Conservation (phyloP, 2,329 filamentous ascomycete species). For the Colletotrichum lupini region DNA sequence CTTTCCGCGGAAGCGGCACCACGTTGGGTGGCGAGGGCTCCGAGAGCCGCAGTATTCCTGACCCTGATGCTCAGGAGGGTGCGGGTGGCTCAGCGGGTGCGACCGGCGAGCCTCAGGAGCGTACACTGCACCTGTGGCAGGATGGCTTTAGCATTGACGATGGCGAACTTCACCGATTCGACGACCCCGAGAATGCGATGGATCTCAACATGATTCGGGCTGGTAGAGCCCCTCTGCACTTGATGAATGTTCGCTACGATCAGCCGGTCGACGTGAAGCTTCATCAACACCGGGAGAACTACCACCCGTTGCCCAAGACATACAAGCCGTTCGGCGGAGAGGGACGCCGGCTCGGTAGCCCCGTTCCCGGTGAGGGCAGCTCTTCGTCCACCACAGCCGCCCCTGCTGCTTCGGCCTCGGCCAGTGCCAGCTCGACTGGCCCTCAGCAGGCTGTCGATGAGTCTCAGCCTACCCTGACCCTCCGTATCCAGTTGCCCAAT, state of each 20-base stretch:
- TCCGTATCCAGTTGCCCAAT: constrained; percentile 83
- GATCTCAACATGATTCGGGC: constrained; percentile 81
- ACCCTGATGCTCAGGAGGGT: constrained; percentile 58
- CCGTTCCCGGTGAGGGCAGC: constrained; percentile 70
- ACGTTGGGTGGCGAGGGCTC: constrained; percentile 83
- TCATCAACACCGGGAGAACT: constrained; percentile 80
- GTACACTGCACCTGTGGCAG: constrained; percentile 82
- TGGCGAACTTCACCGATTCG: constrained; percentile 80
- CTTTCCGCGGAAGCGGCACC: constrained; percentile 77
- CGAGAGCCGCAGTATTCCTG: constrained; percentile 75
- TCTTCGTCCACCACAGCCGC: constrained; percentile 24
- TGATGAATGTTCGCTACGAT: constrained; percentile 80
- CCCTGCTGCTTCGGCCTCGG: constrained; percentile 39
- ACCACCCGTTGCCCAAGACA: constrained; percentile 76
- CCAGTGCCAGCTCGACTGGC: constrained; percentile 45
- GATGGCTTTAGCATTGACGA: constrained; percentile 90
- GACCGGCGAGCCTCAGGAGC: constrained; percentile 66
- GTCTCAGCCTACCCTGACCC: constrained; percentile 73
- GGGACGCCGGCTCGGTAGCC: constrained; percentile 81
- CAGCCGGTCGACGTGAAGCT: constrained; percentile 85
- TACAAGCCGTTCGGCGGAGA: constrained; percentile 80
- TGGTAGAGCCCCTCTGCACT: constrained; percentile 79
- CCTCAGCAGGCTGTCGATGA: constrained; percentile 60
- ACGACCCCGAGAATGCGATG: constrained; percentile 79
- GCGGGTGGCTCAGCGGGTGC: constrained; percentile 44